Evolutionary conservation across 257 asterid genomes (phyloP), one percentile per base, ranked within the genome.

Genomic region (Penstemon eatonii): DNA sequence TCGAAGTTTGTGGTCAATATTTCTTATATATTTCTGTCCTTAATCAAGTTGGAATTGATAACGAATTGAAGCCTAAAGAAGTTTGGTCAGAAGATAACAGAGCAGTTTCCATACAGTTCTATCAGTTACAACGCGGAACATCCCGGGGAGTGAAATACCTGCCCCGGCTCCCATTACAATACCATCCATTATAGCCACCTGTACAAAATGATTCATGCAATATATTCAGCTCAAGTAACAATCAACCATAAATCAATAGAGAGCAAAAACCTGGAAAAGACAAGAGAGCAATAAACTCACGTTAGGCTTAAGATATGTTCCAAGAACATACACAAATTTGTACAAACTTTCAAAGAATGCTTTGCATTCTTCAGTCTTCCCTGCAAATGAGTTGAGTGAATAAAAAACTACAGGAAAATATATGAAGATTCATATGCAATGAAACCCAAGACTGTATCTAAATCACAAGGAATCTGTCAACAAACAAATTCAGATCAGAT

Each of bases 171-270:
- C 99, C 97, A 94, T 85, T 69, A 91, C 86, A 60, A 86, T 60
- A 68, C 99, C 99, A 59, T 94, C 89, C 89, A 94, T 81, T 56
- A 94, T 89, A 75, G 96, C 97, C 83, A 94, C 97, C 97, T 94
- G 85, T 54, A 66, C 59, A 80, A 72, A 47, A 46, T 50, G 0
- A 53, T 53, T 51, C 18, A 41, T n/a, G 67, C 66, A 19, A 19
- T 47, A 68, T 43, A 42, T 45, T 71, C 39, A 54, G 72, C 52
- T 12, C 13, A 25, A 58, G 56, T 36, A 38, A 52, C 66, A 61
- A 5, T 40, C 15, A 60, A 53, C 44, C 69, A 53, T n/a, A 55
- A 65, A 68, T 47, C 57, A 25, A 25, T 25, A 25, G 33, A 25
- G 33, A 25, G 33, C 33, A 25, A 25, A 1, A 25, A 25, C 60